Evolutionary conservation across 352 stramenopile genomes (phyloP).

Genomic region (Globisporangium splendens): DNA sequence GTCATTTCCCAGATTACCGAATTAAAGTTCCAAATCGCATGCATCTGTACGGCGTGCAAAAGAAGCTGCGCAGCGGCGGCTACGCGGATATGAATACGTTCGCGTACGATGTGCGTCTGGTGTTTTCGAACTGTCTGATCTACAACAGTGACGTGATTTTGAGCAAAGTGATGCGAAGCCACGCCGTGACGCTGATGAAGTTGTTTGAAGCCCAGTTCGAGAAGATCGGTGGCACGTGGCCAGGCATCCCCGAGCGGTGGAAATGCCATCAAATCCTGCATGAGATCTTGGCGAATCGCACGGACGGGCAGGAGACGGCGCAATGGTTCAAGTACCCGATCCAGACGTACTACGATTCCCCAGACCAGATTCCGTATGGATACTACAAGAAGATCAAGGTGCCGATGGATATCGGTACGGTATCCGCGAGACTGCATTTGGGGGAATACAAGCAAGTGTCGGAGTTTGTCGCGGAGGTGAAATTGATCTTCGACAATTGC

Average conservation of each 20-base stretch:
- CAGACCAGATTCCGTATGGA: slow-evolving; percentile 77
- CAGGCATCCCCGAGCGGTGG: slow-evolving; percentile 67
- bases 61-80: slow-evolving; percentile 73
- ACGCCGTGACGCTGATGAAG: slow-evolving; percentile 83
- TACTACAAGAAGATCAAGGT: slow-evolving; percentile 79
- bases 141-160: slow-evolving; percentile 87
- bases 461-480: slow-evolving; percentile 58
- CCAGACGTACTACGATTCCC: slow-evolving; percentile 80
- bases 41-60: slow-evolving; percentile 83
- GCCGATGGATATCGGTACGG: slow-evolving; percentile 81
- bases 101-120: slow-evolving; percentile 71
- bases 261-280: slow-evolving; percentile 84
- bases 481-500: slow-evolving; percentile 86
- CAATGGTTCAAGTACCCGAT: slow-evolving; percentile 89
- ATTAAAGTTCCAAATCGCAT: slow-evolving; percentile 83
- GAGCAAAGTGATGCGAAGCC: slow-evolving; percentile 80
- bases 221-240: slow-evolving; percentile 66
- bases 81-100: slow-evolving; percentile 67
- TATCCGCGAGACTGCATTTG: slow-evolving; percentile 67
- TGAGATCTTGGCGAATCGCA: slow-evolving; percentile 69
- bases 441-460: slow-evolving; percentile 55
- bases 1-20: slow-evolving; percentile 81
- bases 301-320: slow-evolving; percentile 70
- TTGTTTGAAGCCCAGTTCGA: slow-evolving; percentile 72
- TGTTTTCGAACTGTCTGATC: slow-evolving; percentile 87